Percentiles rank a stretch among this genome's conserved stretches.
phyloP scores from a whole-genome alignment of 805 yeast genomes.

The Kodamaea sagamina region DNA sequence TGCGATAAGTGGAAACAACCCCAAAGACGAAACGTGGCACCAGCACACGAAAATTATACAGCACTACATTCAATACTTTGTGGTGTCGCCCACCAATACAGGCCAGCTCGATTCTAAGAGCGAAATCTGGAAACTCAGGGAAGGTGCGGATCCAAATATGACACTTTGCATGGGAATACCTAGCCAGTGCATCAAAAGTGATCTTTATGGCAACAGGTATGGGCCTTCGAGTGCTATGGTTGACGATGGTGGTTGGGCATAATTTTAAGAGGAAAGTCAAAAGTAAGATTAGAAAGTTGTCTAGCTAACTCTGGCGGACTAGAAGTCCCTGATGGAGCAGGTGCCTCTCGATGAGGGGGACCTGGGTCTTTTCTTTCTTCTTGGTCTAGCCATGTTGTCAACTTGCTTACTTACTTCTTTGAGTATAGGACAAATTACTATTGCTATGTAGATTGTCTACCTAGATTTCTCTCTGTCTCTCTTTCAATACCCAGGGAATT shows the following conservation, averaged over 20 bases:
- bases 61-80: not conserved
- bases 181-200: not conserved
- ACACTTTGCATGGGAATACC: not conserved
- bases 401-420: too few relatives aligned
- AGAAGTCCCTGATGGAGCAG: too few relatives aligned
- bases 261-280: too few relatives aligned
- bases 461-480: too few relatives aligned
- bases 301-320: too few relatives aligned
- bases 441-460: too few relatives aligned
- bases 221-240: not conserved
- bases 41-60: not conserved
- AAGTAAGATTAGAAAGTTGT: too few relatives aligned
- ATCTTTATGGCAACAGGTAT: conserved; percentile 2
- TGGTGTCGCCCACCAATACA: not conserved
- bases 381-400: too few relatives aligned
- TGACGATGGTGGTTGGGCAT: not conserved
- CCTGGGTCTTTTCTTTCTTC: too few relatives aligned
- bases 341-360: too few relatives aligned
- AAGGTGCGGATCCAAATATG: not conserved
- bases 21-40: not conserved
- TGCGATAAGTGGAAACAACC: not conserved
- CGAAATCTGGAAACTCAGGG: not conserved
- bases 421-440: too few relatives aligned
- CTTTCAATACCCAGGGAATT: too few relatives aligned
- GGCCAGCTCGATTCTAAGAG: not conserved